Evolutionary conservation across 352 stramenopile genomes (phyloP).

Genomic region (Pseudoperonospora humuli): DNA sequence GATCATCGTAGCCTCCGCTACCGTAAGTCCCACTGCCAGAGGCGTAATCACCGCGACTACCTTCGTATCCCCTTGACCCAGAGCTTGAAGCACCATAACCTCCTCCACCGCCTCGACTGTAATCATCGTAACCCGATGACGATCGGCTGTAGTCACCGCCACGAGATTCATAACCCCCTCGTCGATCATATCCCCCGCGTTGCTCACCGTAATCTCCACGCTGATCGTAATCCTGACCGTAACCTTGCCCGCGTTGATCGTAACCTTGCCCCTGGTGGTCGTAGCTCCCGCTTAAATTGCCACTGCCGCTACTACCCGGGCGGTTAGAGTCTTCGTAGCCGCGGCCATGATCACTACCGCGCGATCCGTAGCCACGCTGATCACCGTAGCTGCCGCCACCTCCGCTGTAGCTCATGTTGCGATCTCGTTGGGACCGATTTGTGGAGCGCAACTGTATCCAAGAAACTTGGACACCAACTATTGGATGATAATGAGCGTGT

Average conservation of each 20-base stretch:
- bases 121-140: conserved; percentile 23
- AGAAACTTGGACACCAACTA: neutral
- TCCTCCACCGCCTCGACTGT: conserved; percentile 18
- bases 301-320: conserved; percentile 10
- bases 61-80: conserved; percentile 13
- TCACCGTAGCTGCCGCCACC: conserved; percentile 23
- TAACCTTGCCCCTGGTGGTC: too few relatives aligned
- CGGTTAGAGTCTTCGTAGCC: conserved; percentile 19
- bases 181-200: conserved; percentile 13
- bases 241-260: conserved; percentile 12
- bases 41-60: conserved; percentile 14
- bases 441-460: too few relatives aligned
- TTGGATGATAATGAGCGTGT: neutral
- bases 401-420: conserved; percentile 46
- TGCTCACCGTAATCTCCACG: conserved; percentile 27
- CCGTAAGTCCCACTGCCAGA: conserved; percentile 5
- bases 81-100: conserved; percentile 5
- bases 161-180: conserved; percentile 24
- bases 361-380: conserved; percentile 14
- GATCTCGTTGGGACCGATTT: neutral
- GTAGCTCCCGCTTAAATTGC: too few relatives aligned
- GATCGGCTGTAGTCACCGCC: conserved; percentile 13
- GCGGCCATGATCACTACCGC: conserved; percentile 10
- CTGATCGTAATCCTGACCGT: conserved; percentile 15
- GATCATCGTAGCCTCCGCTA: conserved; percentile 17